phyloP scores from a whole-genome alignment of 169 alveolate genomes.

The Toxoplasma gondii region DNA sequence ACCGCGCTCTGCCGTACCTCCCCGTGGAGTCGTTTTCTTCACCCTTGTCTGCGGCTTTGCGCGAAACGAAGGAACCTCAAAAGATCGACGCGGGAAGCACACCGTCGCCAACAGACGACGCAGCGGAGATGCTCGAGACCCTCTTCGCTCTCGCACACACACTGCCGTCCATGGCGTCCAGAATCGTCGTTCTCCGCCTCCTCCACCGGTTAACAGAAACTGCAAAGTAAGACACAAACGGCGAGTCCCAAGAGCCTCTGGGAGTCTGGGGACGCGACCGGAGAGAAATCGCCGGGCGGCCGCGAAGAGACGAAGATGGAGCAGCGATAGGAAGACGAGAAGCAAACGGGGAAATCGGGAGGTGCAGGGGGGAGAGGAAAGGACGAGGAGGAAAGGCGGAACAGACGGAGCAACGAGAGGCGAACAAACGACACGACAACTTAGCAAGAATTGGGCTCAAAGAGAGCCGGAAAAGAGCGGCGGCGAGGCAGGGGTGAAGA shows the following conservation, averaged over 20 bases:
- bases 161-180: neutral
- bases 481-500: too few species aligned
- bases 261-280: too few species aligned
- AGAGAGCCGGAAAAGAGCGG: too few species aligned
- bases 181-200: conserved; percentile 12
- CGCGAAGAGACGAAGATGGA: neutral
- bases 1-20: neutral
- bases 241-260: neutral
- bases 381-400: neutral
- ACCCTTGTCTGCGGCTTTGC: neutral
- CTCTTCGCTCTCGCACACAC: neutral
- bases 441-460: too few species aligned
- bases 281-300: too few species aligned
- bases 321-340: too few species aligned
- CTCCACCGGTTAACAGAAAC: neutral
- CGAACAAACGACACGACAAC: too few species aligned
- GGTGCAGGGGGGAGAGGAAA: too few species aligned
- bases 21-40: neutral
- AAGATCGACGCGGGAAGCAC: neutral
- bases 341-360: neutral
- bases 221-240: too few species aligned
- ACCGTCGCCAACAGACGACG: neutral
- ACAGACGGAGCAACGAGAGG: too few species aligned
- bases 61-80: neutral
- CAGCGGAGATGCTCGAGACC: neutral